Base-by-base conservation (phyloP, 1,284 basidiomycete species). In the Cutaneotrichosporon sp. region DNA sequence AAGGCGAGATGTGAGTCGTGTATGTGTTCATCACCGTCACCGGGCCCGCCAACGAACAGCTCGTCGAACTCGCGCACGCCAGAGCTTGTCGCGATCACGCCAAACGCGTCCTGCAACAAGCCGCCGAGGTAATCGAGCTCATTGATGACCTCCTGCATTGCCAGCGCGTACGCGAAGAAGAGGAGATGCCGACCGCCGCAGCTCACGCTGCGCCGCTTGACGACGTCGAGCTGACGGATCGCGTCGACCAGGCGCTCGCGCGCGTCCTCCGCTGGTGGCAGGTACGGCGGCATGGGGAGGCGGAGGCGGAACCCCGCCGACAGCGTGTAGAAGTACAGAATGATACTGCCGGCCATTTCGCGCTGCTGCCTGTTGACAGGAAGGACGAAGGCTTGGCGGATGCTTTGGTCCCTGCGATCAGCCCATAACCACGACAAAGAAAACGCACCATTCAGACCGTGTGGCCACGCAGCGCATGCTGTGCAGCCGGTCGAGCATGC, bases 381-480 rank as follows among this genome's bases (percentile, higher is more conserved):
- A 1, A 92, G 79, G 63, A 98, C 90, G 73, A 97, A 97, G 58
- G 93, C 90, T 47, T 85, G 81, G 49, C 90, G 85, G 30, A 97
- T 76, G 31, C 70, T 71, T 70, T 77, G 60, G 53, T 55, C 49
- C 56, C 61, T 56, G 16, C 9, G 14, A 55, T 65, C 40, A 66
- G 61, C 63, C 50, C n/a, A 13, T 18, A 2, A 30, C 16, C 18
- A 46, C 34, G 2, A 10, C 18, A 56, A 21, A n/a, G 9, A 7
- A 8, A 4, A 81, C 86, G 71, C 66, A 90, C 93, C 94, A 97
- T 81, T 96, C 93, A 75, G 93, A 89, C 32, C 92, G 86, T 0
- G 91, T 91, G 4, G 92, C 97, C 11, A 97, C 94, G 74, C 92
- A 95, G 50, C 94, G 87, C 90, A 98, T 96, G 70, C 90, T 90